Evolutionary conservation across 805 yeast genomes (phyloP).

Genomic region (Cyberlindnera subsufficiens): DNA sequence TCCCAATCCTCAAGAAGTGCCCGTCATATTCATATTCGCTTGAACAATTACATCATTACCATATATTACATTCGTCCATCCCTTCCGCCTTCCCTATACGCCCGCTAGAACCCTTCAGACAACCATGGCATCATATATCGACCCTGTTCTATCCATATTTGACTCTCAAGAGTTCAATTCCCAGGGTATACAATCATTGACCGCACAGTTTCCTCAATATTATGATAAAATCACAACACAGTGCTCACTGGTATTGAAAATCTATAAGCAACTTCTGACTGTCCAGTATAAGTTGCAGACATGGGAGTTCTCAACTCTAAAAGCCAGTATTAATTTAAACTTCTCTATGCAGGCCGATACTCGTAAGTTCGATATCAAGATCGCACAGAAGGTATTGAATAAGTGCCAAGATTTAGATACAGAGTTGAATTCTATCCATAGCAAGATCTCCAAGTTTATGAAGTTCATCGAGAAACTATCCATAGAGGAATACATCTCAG

Average conservation of each 20-base stretch:
- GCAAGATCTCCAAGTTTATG: slow-evolving; percentile 41
- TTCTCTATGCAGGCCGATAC: slow-evolving; percentile 14
- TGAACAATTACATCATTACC: not conserved
- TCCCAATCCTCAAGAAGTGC: not conserved
- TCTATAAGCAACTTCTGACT: slow-evolving; percentile 23
- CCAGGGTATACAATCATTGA: slow-evolving; percentile 7
- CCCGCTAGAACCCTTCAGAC: not conserved
- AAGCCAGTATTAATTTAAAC: slow-evolving; percentile 23
- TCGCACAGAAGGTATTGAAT: slow-evolving; percentile 47
- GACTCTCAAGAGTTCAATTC: slow-evolving; percentile 4
- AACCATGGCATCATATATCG: slow-evolving; percentile 7
- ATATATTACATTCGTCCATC: not conserved
- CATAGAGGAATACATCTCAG: slow-evolving; percentile 18
- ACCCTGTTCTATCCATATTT: slow-evolving; percentile 14
- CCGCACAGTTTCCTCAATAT: slow-evolving; percentile 8
- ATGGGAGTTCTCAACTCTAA: slow-evolving; percentile 28
- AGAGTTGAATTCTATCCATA: slow-evolving; percentile 39
- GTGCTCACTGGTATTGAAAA: slow-evolving; percentile 23
- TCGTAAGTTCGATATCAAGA: slow-evolving; percentile 43
- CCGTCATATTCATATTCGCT: not conserved
- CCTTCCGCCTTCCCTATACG: not conserved
- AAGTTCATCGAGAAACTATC: slow-evolving; percentile 26
- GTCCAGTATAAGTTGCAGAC: slow-evolving; percentile 24
- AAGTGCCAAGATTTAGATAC: slow-evolving; percentile 42
- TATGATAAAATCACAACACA: slow-evolving; percentile 17